These are phyloP conservation scores for Hygrophila difformis DNA, from an alignment of 257 asterid genomes.

Conservation along the genomic window DNA sequence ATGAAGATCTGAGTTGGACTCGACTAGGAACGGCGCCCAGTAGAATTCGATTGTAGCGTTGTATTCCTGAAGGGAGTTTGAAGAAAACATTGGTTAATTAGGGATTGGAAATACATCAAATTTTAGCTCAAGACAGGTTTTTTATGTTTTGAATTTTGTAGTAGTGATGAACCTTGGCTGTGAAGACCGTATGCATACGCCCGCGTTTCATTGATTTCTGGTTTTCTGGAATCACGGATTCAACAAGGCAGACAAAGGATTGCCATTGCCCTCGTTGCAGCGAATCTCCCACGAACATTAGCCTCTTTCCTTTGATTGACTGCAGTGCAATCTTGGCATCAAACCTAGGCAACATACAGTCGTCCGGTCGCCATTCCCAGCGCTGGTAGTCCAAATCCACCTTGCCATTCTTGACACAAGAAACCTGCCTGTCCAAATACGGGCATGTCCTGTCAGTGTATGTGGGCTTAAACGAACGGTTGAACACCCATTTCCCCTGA, in stretches of 20 bases:
- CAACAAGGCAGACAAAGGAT: slow-evolving; percentile 78
- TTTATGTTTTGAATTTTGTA: too few relatives aligned
- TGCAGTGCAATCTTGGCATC: slow-evolving; percentile 53
- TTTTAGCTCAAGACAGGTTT: too few relatives aligned
- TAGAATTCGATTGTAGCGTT: slow-evolving; percentile 77
- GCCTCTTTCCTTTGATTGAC: slow-evolving; percentile 72
- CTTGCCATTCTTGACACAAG: slow-evolving; percentile 78
- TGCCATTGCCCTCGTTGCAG: slow-evolving; percentile 94
- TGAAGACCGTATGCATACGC: slow-evolving; percentile 42
- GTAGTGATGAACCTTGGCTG: slow-evolving; percentile 31
- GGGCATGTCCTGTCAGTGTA: slow-evolving; percentile 71
- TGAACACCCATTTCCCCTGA: slow-evolving; percentile 80
- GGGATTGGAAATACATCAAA: background rate
- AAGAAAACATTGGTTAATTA: too few relatives aligned
- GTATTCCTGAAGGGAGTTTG: slow-evolving; percentile 58
- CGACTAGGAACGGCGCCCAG: slow-evolving; percentile 84
- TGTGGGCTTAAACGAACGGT: slow-evolving; percentile 52
- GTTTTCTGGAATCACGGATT: slow-evolving; percentile 54
- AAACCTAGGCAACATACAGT: slow-evolving; percentile 92
- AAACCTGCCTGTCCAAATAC: slow-evolving; percentile 72
- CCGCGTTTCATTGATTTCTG: slow-evolving; percentile 70
- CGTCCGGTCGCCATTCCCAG: slow-evolving; percentile 94
- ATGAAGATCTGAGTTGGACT: slow-evolving; percentile 60
- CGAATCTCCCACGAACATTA: slow-evolving; percentile 91
- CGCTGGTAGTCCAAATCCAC: slow-evolving; percentile 50